Evolutionary conservation across 2,329 filamentous ascomycete species (phyloP).

Genomic region (Fusarium papillatum): DNA sequence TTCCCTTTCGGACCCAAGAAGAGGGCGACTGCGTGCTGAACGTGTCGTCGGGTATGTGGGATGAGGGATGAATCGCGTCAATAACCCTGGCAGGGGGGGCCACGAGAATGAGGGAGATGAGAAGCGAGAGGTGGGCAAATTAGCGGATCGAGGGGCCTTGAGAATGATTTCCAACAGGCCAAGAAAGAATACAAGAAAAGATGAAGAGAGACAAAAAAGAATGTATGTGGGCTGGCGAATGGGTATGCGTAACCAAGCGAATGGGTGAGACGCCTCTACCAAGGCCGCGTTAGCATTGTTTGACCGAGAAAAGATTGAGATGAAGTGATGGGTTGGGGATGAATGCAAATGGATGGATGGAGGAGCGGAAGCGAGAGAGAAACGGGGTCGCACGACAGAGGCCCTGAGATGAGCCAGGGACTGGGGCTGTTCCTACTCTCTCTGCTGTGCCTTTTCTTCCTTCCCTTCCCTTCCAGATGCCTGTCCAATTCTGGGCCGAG

Average conservation of each 20-base stretch:
- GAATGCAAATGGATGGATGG: conserved; percentile 14
- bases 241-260: conserved; percentile 40
- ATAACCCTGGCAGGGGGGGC: conserved; percentile 31
- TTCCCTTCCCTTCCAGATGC: conserved; percentile 19
- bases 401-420: conserved; percentile 18
- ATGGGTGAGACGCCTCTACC: conserved; percentile 40
- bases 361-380: conserved; percentile 29
- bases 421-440: conserved; percentile 22
- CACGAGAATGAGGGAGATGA: conserved; percentile 18
- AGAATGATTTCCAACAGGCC: not conserved
- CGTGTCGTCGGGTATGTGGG: conserved; percentile 19
- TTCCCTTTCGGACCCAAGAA: not conserved
- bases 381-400: conserved; percentile 38
- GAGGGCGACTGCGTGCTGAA: conserved; percentile 1
- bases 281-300: conserved; percentile 39
- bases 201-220: conserved; percentile 31
- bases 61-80: conserved; percentile 29
- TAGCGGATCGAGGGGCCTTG: conserved; percentile 17
- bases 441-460: conserved; percentile 24
- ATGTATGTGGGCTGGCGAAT: conserved; percentile 31
- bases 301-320: conserved; percentile 35
- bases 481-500: conserved; percentile 35
- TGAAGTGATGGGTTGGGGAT: conserved; percentile 18
- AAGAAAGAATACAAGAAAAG: conserved; percentile 19
- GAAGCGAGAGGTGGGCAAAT: conserved; percentile 34